Evolutionary conservation across 345 rosid genomes (phyloP), one percentile per base, ranked within the genome.

Genomic region (Angophora floribunda): DNA sequence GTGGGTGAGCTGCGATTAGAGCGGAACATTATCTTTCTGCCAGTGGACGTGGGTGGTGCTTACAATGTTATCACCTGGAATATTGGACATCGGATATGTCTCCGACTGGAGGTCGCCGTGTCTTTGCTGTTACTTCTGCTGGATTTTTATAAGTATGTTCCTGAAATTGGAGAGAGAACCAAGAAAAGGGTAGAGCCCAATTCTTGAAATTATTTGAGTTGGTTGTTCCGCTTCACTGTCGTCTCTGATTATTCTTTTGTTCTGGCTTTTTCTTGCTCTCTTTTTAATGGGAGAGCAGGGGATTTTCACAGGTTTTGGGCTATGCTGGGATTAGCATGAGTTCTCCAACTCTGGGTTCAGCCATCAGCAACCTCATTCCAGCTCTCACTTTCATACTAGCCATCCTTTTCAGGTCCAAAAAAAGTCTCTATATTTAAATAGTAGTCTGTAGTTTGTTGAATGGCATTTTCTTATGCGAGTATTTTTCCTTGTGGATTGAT

Each of bases 291-390:
- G 14, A 16, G 41, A 44, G 41, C 85, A n/a, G 87, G 86, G 47
- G 87, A 12, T 61, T 51, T 41, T 63, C 53, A 28, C 87, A 85
- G 84, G 61, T 88, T 49, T 53, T 88, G 2, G 80, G 86, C 49
- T 88, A 84, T 49, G 61, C 87, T 3, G 89, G 87, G 17, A 67
- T 88, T 50, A 85, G 63, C 32, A 63, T 55, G 57, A 88, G 89
- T 85, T 88, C 89, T 44, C 89, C 89, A 22, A 85, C 89, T 50
- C 86, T 88, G 26, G 86, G 87, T 47, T 85, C 89, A 50, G 89
- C 87, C 52, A 85, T 88, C 57, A 52, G 84, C 47, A 88, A 85
- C 49, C 87, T 88, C 52, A 85, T 70, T 49, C 89, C 89, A 30
- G 87, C 59, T 51, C 44, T 85, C 70, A 67, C 89, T 16, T 88